phyloP scores from a whole-genome alignment of 768 basidiomycete genomes.

The Termitomyces sp. region DNA sequence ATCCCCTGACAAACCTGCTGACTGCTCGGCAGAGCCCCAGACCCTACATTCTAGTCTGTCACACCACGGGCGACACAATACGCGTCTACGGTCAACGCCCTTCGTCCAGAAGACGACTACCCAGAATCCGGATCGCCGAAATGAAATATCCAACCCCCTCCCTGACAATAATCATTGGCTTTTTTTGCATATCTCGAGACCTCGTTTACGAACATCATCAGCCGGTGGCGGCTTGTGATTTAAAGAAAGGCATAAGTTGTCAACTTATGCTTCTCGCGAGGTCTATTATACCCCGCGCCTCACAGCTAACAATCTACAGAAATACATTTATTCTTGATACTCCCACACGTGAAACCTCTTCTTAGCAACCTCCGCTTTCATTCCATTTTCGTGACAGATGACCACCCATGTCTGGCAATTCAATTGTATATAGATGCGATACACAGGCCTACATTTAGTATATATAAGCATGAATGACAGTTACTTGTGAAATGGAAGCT shows the following conservation, averaged over 20 bases:
- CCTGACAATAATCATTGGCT: conserved; percentile 1
- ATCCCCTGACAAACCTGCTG: neutral
- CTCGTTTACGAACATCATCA: conserved; percentile 18
- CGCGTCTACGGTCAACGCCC: neutral
- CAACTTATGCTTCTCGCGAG: neutral
- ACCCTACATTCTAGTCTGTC: neutral
- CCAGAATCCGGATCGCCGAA: neutral
- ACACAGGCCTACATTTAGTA: neutral
- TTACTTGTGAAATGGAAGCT: neutral
- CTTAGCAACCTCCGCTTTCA: neutral
- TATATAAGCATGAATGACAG: neutral
- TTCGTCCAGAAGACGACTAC: neutral
- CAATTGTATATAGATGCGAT: neutral
- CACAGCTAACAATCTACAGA: neutral
- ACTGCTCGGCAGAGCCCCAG: neutral
- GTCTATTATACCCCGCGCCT: neutral
- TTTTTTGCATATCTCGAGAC: conserved; percentile 6
- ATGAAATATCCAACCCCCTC: neutral
- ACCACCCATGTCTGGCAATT: neutral
- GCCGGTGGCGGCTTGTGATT: conserved; percentile 20
- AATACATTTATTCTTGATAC: neutral
- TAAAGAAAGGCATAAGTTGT: neutral
- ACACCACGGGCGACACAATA: neutral
- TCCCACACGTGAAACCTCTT: neutral
- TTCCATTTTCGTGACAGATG: neutral